Conservation (phyloP, 1,139 yeast species). For the Saccharomyces hybrid region DNA sequence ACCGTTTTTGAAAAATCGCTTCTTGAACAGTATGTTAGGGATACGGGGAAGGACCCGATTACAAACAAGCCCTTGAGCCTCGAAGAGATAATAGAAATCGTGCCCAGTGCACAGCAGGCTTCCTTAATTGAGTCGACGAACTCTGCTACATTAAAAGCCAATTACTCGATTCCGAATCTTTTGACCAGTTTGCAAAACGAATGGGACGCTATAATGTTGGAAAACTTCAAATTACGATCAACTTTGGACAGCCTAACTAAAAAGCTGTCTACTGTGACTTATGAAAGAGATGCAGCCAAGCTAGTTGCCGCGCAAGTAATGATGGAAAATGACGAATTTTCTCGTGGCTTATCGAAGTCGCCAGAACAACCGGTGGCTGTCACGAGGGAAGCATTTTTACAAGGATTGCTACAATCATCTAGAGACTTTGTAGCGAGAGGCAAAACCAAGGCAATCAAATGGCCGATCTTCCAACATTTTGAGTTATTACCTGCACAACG, state of each 20-base stretch:
- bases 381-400: conserved; percentile 2
- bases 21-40: conserved; percentile 53
- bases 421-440: conserved; percentile 3
- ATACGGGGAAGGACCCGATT: conserved; percentile 72
- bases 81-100: conserved; percentile 54
- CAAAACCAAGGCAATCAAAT: conserved; percentile 1
- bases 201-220: conserved; percentile 85
- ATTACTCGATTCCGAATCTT: conserved; percentile 66
- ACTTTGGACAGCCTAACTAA: conserved; percentile 60
- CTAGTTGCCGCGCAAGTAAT: conserved; percentile 73
- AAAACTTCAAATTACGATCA: conserved; percentile 67
- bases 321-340: conserved; percentile 68
- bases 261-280: conserved; percentile 69
- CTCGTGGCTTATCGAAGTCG: conserved; percentile 35
- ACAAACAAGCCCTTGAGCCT: conserved; percentile 50
- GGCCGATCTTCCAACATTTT: conserved; percentile 2
- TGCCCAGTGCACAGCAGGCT: conserved; percentile 30
- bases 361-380: conserved; percentile 21
- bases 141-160: conserved; percentile 35
- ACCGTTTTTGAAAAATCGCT: conserved; percentile 61
- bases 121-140: conserved; percentile 18
- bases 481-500: background rate
- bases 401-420: background rate
- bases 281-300: conserved; percentile 85
- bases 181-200: conserved; percentile 73